Evolutionary conservation across 129 eudicot genomes (phyloP), one percentile per base, ranked within the genome.

Genomic region (Heracleum sosnowskyi): DNA sequence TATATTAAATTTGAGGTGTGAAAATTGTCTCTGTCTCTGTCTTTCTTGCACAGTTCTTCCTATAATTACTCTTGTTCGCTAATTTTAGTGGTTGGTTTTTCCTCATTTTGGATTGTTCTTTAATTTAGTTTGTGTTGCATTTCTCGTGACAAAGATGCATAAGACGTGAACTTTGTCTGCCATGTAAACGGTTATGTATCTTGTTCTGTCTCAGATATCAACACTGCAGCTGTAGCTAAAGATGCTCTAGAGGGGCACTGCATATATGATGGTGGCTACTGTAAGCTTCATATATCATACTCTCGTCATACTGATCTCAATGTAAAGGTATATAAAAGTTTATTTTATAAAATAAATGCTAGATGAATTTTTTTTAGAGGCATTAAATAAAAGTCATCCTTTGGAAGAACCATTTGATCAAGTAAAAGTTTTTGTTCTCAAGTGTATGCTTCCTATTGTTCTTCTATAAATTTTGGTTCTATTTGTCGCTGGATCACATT

Each of bases 231-330:
- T 13, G 85, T 71, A 74, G 92, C 92, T 7, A 88, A 90, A 76
- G 89, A 83, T 44, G 88, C 90, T 62, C 76, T 88, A 76, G 90
- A 90, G 83, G 92, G 96, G 51, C 96, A 90, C 76, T 86, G 92
- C 89, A 88, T 90, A 76, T 90, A 90, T 90, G 96, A 90, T 86
- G 92, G 90, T 86, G 96, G 96, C 90, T 90, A 86, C 85, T 90
- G 96, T 85, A 90, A 90, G 96, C 96, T 90, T 90, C 96, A 90
- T 90, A 90, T 90, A 84, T 84, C 96, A 85, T 88, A 83, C 86
- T 88, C 96, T 88, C 92, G 92, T 84, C 88, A 90, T 86, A 90
- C 96, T 90, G 96, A 88, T 88, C 96, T 90, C 85, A 90, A 79
- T 86, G 85, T 90, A 49, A 86, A 90, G 92, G 92, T 90, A 86